Base-by-base conservation (phyloP, 1,284 basidiomycete genomes). In the Coriolopsis trogii region DNA sequence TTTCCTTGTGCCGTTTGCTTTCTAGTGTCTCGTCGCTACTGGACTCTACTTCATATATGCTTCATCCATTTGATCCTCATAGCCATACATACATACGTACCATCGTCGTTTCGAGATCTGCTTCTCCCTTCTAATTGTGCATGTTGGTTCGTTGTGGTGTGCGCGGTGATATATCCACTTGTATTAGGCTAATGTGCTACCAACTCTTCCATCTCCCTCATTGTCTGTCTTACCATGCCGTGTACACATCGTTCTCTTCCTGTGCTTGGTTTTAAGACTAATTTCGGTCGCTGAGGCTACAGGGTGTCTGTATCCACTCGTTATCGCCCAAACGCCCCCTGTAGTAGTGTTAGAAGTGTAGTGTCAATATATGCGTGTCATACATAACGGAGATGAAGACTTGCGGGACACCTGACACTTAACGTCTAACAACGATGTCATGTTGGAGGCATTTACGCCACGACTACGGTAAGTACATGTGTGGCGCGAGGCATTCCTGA, bases 121-220 rank as follows among this genome's bases (percentile, higher is more conserved):
- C n/a, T n/a, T n/a, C n/a, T 25, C 23, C 30, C 41, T 33, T 43
- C 30, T 43, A 44, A 23, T 43, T 44, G 42, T 44, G 13, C 15
- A 44, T 44, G 34, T 44, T 34, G 30, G 23, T n/a, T 1, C 33
- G 9, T 10, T 20, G n/a, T 34, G 20, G 33, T 44, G 9, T 29
- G 6, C 6, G 8, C 21, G 42, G 31, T 44, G 42, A 34, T 25
- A 44, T 44, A 44, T 16, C 25, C 20, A n/a, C 15, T 44, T 41
- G n/a, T 28, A 6, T 12, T 24, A 16, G 42, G 21, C 31, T 44
- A 44, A 31, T 34, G 42, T 34, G 42, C 41, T 42, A 29, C 42
- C 34, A 33, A 20, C 30, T 25, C 34, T 31, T 31, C 23, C 30
- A 25, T 31, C n/a, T 34, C 20, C 9, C 21, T 16, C 34, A 15